Evolutionary conservation across 169 alveolate species (phyloP), one percentile per base, ranked within the genome.

Genomic region (Neospora caninum): DNA sequence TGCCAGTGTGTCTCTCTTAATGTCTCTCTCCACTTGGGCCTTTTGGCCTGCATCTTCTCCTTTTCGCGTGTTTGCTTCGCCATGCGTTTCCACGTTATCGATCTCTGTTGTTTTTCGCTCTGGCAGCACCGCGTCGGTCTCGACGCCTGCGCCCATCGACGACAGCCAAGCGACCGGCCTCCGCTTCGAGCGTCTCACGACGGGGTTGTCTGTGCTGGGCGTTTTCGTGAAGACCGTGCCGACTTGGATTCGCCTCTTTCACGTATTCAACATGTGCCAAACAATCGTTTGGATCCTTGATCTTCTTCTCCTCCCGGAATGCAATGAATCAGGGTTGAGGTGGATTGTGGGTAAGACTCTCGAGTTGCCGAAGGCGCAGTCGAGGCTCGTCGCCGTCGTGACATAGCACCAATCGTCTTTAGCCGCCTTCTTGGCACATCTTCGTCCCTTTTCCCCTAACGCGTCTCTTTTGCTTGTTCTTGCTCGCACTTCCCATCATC

Each of bases 251-350:
- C 91, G 97, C 43, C 64, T 95, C 53, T 31, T 92, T 31, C 97
- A 95, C 45, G 91, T 95, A 16, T 95, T 95, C 73, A 95, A 95
- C 88, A 89, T 91, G 54, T 94, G 96, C 70, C 97, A 95, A 92
- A 73, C 94, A 27, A 83, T 54, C 34, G 94, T 94, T 16, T 88
- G 92, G 84, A 91, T 92, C 41, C n/a, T 93, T 0, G 96, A 95
- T 64, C 84, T 95, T 70, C 80, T 93, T 43, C 42, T 95, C 16
- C 93, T 95, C 9, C 97, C 97, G 58, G 97, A 95, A 38, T 95
- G 97, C 95, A 95, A 95, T 88, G 69, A 92, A 36, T 7, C 88
- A 18, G 97, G 96, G 16, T 41, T 95, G 49, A 25, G 91, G 25
- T 70, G 89, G 88, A 92, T 84, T 34, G 69, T 92, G 41, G 84